Evolutionary conservation across 371 early-diverging fungal genomes (phyloP), one percentile per base, ranked within the genome.

Genomic region (Spraguea lophii): DNA sequence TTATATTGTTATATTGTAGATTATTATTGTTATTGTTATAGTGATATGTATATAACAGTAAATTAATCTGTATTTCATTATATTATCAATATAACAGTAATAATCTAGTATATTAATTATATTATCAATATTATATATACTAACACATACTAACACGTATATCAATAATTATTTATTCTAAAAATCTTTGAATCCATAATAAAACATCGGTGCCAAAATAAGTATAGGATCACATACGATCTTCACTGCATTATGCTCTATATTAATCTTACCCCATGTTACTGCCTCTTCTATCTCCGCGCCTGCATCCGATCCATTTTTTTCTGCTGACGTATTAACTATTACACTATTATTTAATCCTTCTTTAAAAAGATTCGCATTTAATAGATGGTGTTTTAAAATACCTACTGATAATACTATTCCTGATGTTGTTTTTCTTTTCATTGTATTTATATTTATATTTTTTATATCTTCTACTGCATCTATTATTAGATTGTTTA

Each of bases 221-320:
- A 94, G 65, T 0, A 90, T 82, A 1, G 94, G 93, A 57, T 98
- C 99, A 0, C 85, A 81, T 66, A 83, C 84, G 0, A 89, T 77
- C 69, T 98, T 98, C 51, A 89, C 83, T 3, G 82, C 76, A 52
- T 76, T 75, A n/a, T 80, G 86, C 49, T 78, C 74, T 49, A 78
- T n/a, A 39, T 79, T 74, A 54, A 98, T 89, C 72, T 98, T 98
- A 30, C 99, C 99, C 99, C 99, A 98, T 15, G 85, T 85, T 24
- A 92, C 81, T 6, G 97, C 93, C 63, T 98, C 99, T 52, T 93
- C 92, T 1, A 97, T 85, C 26, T 82, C 75, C 2, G 97, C 99
- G 6, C 99, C 99, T 12, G 94, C 85, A 75, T 98, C 99, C 65
- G 84, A 83, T 36, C 97, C 99, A 72, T 98, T 95, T 73, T 83